These are phyloP conservation scores for Fusarium sp. DNA, from an alignment of 2,329 filamentous ascomycete genomes.

Conservation along the genomic window DNA sequence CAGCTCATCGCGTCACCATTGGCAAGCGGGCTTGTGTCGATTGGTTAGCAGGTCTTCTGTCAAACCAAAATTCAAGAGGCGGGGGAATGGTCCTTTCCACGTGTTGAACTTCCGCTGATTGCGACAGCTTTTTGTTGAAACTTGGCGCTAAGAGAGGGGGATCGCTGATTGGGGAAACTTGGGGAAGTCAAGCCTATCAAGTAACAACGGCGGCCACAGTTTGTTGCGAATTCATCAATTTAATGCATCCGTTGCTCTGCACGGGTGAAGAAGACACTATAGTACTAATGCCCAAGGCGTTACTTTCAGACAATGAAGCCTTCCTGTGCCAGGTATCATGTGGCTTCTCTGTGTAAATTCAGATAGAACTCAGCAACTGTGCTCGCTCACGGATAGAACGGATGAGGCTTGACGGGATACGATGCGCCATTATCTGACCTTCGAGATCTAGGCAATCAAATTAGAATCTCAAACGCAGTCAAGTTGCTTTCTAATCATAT, in stretches of 20 bases:
- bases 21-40: conserved; percentile 15
- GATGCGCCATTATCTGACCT: not conserved
- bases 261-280: not conserved
- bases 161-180: conserved; percentile 16
- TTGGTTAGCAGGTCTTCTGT: conserved; percentile 23
- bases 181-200: not conserved
- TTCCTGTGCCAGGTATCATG: not conserved
- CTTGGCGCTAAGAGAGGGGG: conserved; percentile 1
- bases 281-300: not conserved
- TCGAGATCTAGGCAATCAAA: no score
- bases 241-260: not conserved
- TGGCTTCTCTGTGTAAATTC: not conserved
- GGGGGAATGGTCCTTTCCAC: conserved; percentile 33
- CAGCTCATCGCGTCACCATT: conserved; percentile 18
- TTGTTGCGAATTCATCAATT: conserved; percentile 1
- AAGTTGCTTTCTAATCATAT: not conserved
- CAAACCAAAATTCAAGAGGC: conserved; percentile 27
- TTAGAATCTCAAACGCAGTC: no score
- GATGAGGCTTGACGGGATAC: not conserved
- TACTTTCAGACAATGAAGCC: not conserved
- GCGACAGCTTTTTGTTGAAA: conserved; percentile 5
- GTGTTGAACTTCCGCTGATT: conserved; percentile 25
- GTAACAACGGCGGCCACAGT: not conserved
- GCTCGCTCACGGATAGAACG: not conserved
- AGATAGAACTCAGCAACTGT: not conserved